phyloP scores from a whole-genome alignment of 331 rosid species.

The Saraca asoca region DNA sequence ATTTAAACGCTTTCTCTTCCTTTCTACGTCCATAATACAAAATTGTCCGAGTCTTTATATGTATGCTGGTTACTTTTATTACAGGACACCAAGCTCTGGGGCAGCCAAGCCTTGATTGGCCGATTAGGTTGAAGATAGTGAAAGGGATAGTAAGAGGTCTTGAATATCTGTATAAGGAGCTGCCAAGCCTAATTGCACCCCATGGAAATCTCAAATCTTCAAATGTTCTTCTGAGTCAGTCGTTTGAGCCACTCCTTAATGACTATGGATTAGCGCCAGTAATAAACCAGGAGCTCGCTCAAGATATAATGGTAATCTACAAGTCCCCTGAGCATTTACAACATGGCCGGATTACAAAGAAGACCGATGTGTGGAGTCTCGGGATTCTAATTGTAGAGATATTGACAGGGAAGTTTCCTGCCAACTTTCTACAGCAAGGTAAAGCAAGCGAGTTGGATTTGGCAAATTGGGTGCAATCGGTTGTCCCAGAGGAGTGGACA shows the following conservation, averaged over 20 bases:
- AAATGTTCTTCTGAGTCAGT: slow-evolving; percentile 65
- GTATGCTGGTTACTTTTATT: background rate
- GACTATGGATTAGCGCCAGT: slow-evolving; percentile 84
- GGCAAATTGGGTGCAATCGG: slow-evolving; percentile 57
- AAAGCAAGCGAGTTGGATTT: slow-evolving; percentile 64
- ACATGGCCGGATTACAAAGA: slow-evolving; percentile 77
- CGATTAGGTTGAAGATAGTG: slow-evolving; percentile 67
- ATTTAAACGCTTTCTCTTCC: background rate
- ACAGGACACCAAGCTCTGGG: slow-evolving; percentile 58
- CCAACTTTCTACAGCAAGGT: slow-evolving; percentile 55
- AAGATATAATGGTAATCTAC: slow-evolving; percentile 69
- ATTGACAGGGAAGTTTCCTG: slow-evolving; percentile 62
- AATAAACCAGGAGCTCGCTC: slow-evolving; percentile 75
- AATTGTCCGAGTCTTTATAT: background rate
- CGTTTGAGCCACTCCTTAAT: slow-evolving; percentile 64
- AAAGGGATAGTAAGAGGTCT: slow-evolving; percentile 80
- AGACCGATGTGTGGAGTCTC: slow-evolving; percentile 82
- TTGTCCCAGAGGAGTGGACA: slow-evolving; percentile 57
- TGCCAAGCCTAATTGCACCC: slow-evolving; percentile 69
- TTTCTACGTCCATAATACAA: background rate
- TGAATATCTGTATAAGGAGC: slow-evolving; percentile 60
- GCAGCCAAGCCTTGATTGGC: slow-evolving; percentile 75
- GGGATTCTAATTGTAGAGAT: slow-evolving; percentile 77
- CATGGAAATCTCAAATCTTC: slow-evolving; percentile 93
- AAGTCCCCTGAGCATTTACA: slow-evolving; percentile 75